Evolutionary conservation across 176 grass and related monocot genomes (phyloP), one percentile per base, ranked within the genome.

Genomic region (Dactylis glomerata): DNA sequence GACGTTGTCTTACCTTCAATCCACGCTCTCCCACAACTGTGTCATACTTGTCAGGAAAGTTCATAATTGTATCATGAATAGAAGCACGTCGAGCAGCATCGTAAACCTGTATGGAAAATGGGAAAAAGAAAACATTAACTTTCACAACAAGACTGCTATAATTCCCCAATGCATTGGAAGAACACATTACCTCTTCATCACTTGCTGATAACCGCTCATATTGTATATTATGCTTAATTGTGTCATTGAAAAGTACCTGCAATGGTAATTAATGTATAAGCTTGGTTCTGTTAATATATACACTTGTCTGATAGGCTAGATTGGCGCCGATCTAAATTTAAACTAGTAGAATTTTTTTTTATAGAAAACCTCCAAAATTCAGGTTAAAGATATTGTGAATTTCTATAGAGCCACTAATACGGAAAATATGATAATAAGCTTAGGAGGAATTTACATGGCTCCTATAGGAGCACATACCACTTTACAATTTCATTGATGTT

Each of bases 181-280:
- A 71, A 86, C 75, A 86, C 68, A 40, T 68, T 73, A 98, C 96
- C 93, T 98, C 96, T 81, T 95, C 96, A 62, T 98, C 93, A 56
- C 66, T 98, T 71, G 96, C 96, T 81, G 93, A 90, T 78, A 98
- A 90, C 37, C 78, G 89, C 3, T 91, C 96, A 84, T 98, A 98
- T 24, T 95, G 96, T 93, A 98, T 98, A 77, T 98, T 98, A 83
- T 95, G 93, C 80, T 89, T 95, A 92, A 98, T 93, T 2, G 96
- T 98, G 56, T 98, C 96, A 80, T 98, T 98, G 79, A 98, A 98
- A 87, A 98, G 93, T 81, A 98, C 96, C 96, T 98, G 88, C 46
- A 84, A 59, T 52, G 56, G 79, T 74, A 44, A 83, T 33, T 61
- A 89, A 50, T 17, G 51, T 46, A 57, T 86, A 59, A 87, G 84